phyloP scores from a whole-genome alignment of 768 basidiomycete genomes.

The Inosperma sp. region DNA sequence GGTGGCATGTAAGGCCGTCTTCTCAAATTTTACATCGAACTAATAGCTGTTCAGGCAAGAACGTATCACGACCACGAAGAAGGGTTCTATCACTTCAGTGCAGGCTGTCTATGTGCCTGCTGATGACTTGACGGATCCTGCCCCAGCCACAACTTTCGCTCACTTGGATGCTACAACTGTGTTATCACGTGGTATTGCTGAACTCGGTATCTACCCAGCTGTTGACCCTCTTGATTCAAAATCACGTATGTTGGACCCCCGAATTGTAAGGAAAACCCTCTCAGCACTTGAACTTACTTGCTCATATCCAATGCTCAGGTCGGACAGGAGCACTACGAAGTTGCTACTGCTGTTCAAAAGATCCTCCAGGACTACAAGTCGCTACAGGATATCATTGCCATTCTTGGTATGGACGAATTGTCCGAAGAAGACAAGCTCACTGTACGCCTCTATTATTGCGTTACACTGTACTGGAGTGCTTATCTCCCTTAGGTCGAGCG shows the following conservation, averaged over 20 bases:
- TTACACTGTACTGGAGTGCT: background rate
- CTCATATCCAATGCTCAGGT: constrained; percentile 40
- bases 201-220: constrained; percentile 99
- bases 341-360: constrained; percentile 96
- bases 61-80: constrained; percentile 99
- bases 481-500: constrained; percentile 72
- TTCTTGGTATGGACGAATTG: constrained; percentile 99
- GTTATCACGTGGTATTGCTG: constrained; percentile 97
- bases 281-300: background rate
- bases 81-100: constrained; percentile 99
- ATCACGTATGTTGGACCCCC: constrained; percentile 99
- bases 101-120: constrained; percentile 99
- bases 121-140: constrained; percentile 99
- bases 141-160: constrained; percentile 98
- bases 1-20: constrained; percentile 82
- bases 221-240: constrained; percentile 99
- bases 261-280: constrained; percentile 63
- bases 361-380: constrained; percentile 97
- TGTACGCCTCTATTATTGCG: constrained; percentile 43
- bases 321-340: constrained; percentile 89
- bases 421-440: constrained; percentile 99
- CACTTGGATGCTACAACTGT: constrained; percentile 99
- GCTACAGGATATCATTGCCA: constrained; percentile 99
- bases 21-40: constrained; percentile 5
- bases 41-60: constrained; percentile 67